Evolutionary conservation across 1,284 basidiomycete genomes (phyloP).

Genomic region (Peniophora sp.): DNA sequence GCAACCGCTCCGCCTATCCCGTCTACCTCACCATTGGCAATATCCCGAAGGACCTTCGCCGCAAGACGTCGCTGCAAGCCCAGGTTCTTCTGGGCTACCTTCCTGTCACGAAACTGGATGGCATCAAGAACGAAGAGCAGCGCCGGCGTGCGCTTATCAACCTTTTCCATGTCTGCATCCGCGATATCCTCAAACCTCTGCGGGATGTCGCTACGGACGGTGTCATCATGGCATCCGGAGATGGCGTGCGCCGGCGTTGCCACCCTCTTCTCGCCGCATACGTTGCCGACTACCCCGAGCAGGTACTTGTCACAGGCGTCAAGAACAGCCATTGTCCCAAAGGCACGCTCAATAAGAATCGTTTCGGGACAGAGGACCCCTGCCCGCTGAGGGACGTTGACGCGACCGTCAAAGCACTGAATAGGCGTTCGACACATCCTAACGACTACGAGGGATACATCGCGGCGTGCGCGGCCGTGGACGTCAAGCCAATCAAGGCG

Average conservation of each 20-base stretch:
- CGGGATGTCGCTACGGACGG: constrained; percentile 18
- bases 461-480: neutral
- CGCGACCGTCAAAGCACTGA: neutral
- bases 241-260: constrained; percentile 14
- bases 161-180: constrained; percentile 28
- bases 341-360: too few species aligned
- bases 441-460: neutral
- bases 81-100: constrained; percentile 32
- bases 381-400: neutral
- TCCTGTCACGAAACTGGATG: constrained; percentile 23
- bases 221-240: constrained; percentile 14
- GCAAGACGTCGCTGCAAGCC: constrained; percentile 24
- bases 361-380: too few species aligned
- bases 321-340: constrained; percentile 15
- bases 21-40: constrained; percentile 36
- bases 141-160: constrained; percentile 22
- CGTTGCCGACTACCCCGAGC: constrained; percentile 21
- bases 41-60: constrained; percentile 30
- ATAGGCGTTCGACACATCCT: neutral
- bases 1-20: constrained; percentile 27
- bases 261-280: constrained; percentile 20
- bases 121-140: constrained; percentile 21
- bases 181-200: constrained; percentile 19
- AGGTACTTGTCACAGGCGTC: constrained; percentile 15
- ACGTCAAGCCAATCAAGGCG: constrained; percentile 11